phyloP scores from a whole-genome alignment of 2,329 filamentous ascomycete species.

The Xylaria multiplex region DNA sequence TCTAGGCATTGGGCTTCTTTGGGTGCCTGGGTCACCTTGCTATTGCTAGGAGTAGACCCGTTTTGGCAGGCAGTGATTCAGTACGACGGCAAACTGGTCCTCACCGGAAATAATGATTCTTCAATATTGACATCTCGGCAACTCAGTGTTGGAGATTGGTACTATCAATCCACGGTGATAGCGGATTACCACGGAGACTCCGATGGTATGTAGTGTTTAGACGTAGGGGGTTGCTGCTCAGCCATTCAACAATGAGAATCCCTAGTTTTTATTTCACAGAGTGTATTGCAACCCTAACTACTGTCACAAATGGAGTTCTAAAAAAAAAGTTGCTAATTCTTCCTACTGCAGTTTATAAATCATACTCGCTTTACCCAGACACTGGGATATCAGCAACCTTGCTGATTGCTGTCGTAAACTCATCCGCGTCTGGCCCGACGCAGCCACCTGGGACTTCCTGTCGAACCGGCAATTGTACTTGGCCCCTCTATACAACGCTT shows the following conservation, averaged over 20 bases:
- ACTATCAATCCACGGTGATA: no score
- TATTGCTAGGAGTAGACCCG: constrained; percentile 24
- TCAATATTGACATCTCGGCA: background rate
- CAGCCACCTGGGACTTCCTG: constrained; percentile 20
- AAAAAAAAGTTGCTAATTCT: background rate
- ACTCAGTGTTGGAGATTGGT: background rate
- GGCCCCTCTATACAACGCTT: constrained; percentile 23
- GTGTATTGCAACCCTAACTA: no score
- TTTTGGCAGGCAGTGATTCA: constrained; percentile 29
- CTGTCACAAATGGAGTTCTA: background rate
- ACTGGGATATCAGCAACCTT: constrained; percentile 13
- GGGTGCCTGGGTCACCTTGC: constrained; percentile 26
- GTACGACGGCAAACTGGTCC: constrained; percentile 4
- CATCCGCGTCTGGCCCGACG: constrained; percentile 1
- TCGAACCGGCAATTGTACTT: constrained; percentile 30
- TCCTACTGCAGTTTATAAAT: background rate
- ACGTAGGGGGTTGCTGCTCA: no score
- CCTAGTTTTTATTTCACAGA: no score
- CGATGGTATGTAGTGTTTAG: no score
- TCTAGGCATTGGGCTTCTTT: constrained; percentile 19
- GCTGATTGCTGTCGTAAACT: constrained; percentile 16
- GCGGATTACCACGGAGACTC: no score
- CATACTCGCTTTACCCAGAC: constrained; percentile 1
- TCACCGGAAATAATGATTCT: background rate
- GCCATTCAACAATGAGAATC: no score